A percentile compares a stretch with the other conserved stretches of the same genome.
Conservation (phyloP, 164 flowering plant genomes). For the Euptelea pleiosperma region DNA sequence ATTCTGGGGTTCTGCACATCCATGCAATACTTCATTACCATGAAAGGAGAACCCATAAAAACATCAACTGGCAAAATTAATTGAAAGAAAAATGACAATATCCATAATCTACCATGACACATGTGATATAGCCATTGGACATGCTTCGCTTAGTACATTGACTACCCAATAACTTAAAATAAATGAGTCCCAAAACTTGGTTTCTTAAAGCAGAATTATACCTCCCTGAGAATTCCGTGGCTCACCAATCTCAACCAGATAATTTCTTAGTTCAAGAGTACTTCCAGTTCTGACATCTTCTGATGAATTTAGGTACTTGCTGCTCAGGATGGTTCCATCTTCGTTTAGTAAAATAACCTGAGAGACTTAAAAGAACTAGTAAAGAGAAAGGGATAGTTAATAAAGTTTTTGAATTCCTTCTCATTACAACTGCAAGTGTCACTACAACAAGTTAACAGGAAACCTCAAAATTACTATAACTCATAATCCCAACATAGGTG, state of each 20-base stretch:
- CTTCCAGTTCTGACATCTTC: conserved; percentile 31
- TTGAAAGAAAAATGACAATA: not conserved
- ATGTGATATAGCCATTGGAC: not conserved
- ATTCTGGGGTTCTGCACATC: conserved; percentile 24
- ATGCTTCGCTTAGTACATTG: not conserved
- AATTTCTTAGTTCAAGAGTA: conserved; percentile 25
- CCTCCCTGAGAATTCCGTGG: conserved; percentile 18
- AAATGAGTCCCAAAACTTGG: not conserved
- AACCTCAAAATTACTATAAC: no score
- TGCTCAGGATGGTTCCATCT: conserved; percentile 30
- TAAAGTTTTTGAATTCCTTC: not conserved
- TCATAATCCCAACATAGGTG: no score
- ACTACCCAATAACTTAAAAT: not conserved
- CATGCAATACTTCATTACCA: conserved; percentile 7
- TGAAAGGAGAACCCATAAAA: not conserved
- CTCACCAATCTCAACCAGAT: conserved; percentile 37
- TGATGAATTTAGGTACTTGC: conserved; percentile 26
- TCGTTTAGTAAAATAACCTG: conserved; percentile 39
- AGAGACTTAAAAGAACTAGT: conserved; percentile 1
- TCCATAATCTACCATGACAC: no score
- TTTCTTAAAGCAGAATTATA: not conserved
- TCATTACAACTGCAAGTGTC: not conserved
- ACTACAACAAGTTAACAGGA: no score
- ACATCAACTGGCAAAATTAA: not conserved
- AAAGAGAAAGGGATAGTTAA: not conserved